Base-by-base conservation (phyloP, 2,329 filamentous ascomycete species). In the Coniochaeta pulveracea region DNA sequence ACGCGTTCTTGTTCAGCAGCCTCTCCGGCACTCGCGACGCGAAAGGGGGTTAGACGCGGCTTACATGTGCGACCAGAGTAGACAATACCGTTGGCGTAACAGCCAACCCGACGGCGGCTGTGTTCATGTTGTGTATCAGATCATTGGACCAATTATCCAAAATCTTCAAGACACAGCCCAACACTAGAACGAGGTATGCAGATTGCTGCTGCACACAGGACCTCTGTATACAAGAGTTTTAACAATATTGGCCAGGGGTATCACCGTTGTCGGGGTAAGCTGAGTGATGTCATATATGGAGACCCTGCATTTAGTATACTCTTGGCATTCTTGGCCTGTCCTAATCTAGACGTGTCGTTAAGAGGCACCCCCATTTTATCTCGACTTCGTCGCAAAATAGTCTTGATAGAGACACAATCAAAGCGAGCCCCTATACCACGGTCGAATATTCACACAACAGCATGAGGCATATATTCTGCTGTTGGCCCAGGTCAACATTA, bases 1-100 rank as follows among this genome's bases (percentile, higher is more conserved):
- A 8, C 22, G 11, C 5, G 16, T 12, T 27, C 25, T 5, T 29
- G 6, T 5, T 5, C 19, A 16, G 16, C 19, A 5, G 8, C 28
- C 6, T 19, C 10, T 17, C n/a, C 18, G 14, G 8, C 8, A 23
- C 22, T 17, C 12, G 14, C 5, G 25, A 34, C 17, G 28, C 31
- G 27, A n/a, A 30, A 16, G 21, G 19, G 12, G 30, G 16, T 7
- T 3, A 25, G 11, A 28, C 10, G 5, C 17, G 14, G 26, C 77
- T 46, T 68, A 88, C 84, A 67, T 96, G 91, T 37, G 79, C 80
- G 46, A 96, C 66, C 41, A 89, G 78, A 10, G 89, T 95, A 43
- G 83, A 79, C 36, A 96, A 69, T 29, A 93, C 82, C 4, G 83
- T 86, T 10, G 91, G 89, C 41, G 86, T 85, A 35, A 95, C 80